Conservation (phyloP, 2,329 filamentous ascomycete species). For the Orbilia quercus region DNA sequence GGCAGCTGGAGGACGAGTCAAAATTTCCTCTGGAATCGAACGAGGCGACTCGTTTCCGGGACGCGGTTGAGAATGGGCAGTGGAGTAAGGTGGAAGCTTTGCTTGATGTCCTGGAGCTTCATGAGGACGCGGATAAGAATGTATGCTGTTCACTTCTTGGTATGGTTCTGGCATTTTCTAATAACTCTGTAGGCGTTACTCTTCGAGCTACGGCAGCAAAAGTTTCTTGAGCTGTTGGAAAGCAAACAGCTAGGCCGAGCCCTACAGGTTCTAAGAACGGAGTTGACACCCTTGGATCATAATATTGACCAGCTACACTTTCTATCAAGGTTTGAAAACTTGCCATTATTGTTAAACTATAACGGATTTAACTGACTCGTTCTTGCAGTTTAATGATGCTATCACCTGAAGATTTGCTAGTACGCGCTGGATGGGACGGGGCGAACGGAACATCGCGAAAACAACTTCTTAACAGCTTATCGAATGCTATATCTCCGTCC, state of each 20-base stretch:
- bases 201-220: slow-evolving; percentile 90
- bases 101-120: slow-evolving; percentile 79
- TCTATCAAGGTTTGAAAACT: slow-evolving; percentile 83
- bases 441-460: slow-evolving; percentile 79
- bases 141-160: slow-evolving; percentile 65
- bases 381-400: slow-evolving; percentile 83
- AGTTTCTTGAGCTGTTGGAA: slow-evolving; percentile 91
- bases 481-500: slow-evolving; percentile 91
- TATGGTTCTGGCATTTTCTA: slow-evolving; percentile 32
- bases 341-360: no score
- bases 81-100: slow-evolving; percentile 89
- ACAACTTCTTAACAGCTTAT: slow-evolving; percentile 80
- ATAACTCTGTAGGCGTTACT: slow-evolving; percentile 68
- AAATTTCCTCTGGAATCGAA: slow-evolving; percentile 87
- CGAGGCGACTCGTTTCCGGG: slow-evolving; percentile 85
- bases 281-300: slow-evolving; percentile 86
- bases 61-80: slow-evolving; percentile 79
- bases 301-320: slow-evolving; percentile 81
- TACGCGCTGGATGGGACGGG: slow-evolving; percentile 85
- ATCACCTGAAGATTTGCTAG: slow-evolving; percentile 78
- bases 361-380: no score
- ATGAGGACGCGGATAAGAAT: slow-evolving; percentile 78
- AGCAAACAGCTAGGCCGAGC: slow-evolving; percentile 77
- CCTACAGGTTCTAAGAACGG: slow-evolving; percentile 82
- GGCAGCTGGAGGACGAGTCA: slow-evolving; percentile 80